phyloP scores from a whole-genome alignment of 176 grass and related monocot genomes.

The Eleusine indica region DNA sequence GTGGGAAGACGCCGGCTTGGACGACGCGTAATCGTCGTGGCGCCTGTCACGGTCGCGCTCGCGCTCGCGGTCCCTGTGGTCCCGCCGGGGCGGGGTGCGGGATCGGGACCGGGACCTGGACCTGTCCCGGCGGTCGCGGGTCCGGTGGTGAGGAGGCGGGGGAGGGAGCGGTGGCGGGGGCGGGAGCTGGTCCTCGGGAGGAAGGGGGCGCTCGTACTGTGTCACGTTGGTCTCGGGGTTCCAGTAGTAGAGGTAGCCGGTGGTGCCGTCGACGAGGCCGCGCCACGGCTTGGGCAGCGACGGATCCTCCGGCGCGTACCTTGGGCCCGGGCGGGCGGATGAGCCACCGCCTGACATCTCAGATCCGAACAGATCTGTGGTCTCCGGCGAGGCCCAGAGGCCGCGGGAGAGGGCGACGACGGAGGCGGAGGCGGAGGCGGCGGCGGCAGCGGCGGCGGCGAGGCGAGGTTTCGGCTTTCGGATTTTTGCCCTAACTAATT shows the following conservation, averaged over 20 bases:
- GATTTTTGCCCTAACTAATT: slow-evolving; percentile 1
- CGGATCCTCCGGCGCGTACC: slow-evolving; percentile 93
- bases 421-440: slow-evolving; percentile 10
- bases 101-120: slow-evolving; percentile 44
- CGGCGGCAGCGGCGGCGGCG: background rate
- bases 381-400: background rate
- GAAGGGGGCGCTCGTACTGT: slow-evolving; percentile 82
- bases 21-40: slow-evolving; percentile 52
- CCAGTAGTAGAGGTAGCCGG: slow-evolving; percentile 98
- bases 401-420: background rate
- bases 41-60: slow-evolving; percentile 56
- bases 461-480: slow-evolving; percentile 12
- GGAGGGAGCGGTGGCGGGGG: slow-evolving; percentile 68
- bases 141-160: slow-evolving; percentile 41
- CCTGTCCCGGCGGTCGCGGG: slow-evolving; percentile 47
- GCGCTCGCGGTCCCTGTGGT: slow-evolving; percentile 55
- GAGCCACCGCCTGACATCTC: slow-evolving; percentile 42
- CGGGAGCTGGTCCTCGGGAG: slow-evolving; percentile 52
- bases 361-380: slow-evolving; percentile 44
- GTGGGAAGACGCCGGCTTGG: slow-evolving; percentile 35
- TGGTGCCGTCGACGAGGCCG: slow-evolving; percentile 86
- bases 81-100: slow-evolving; percentile 46
- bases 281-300: slow-evolving; percentile 93
- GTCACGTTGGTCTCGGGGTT: slow-evolving; percentile 93
- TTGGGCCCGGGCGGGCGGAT: slow-evolving; percentile 53